phyloP scores from a whole-genome alignment of 768 basidiomycete genomes.

The Rubroboletus pulcherrimus region DNA sequence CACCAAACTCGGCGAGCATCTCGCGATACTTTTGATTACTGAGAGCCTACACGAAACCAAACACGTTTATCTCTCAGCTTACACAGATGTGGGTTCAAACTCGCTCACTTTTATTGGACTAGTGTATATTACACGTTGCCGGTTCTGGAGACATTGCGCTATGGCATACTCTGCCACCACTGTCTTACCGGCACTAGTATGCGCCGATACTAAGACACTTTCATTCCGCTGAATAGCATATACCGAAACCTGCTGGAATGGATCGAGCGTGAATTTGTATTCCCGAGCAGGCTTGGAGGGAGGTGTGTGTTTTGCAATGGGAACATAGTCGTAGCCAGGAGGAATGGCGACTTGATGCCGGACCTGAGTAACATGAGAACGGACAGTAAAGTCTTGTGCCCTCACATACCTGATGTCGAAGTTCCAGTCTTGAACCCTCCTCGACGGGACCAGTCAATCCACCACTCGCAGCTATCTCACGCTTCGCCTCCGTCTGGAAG shows the following conservation, averaged over 20 bases:
- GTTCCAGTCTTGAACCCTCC: conserved; percentile 64
- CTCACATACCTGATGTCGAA: conserved; percentile 64
- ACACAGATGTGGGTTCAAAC: conserved; percentile 10
- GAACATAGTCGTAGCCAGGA: conserved; percentile 83
- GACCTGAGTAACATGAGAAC: conserved; percentile 47
- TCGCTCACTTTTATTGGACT: conserved; percentile 94
- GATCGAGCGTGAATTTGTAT: conserved; percentile 96
- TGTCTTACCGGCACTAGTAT: conserved; percentile 98
- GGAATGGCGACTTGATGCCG: conserved; percentile 97
- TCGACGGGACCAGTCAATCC: conserved; percentile 77
- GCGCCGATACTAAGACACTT: conserved; percentile 95
- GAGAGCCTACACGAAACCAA: conserved; percentile 62
- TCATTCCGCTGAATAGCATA: conserved; percentile 96
- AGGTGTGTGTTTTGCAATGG: conserved; percentile 89
- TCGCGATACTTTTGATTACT: conserved; percentile 99
- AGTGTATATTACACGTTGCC: conserved; percentile 97
- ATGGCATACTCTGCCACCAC: conserved; percentile 99
- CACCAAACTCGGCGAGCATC: conserved; percentile 94
- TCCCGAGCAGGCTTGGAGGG: conserved; percentile 85
- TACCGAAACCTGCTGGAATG: conserved; percentile 94
- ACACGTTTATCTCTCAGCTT: conserved; percentile 11
- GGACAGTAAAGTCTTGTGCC: background rate
- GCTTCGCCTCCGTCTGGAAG: conserved; percentile 90
- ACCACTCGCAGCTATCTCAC: conserved; percentile 85
- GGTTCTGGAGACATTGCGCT: conserved; percentile 89